Percentiles rank a stretch among this genome's conserved stretches.
These are phyloP conservation scores for Phaeodactylum tricornutum DNA, from an alignment of 108 stramenopile species.

Conservation along the genomic window DNA sequence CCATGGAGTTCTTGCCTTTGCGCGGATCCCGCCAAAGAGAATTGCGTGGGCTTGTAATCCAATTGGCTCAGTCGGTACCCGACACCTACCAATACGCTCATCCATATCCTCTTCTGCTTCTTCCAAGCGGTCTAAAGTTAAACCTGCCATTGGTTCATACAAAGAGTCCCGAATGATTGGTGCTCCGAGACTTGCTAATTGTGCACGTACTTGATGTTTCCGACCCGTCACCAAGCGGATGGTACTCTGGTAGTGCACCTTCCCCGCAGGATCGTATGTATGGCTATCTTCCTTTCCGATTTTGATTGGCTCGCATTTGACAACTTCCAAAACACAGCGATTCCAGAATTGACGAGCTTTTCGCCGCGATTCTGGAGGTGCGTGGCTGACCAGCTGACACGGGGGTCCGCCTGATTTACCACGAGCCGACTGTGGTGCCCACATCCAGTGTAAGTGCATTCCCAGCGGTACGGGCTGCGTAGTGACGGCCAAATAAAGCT, in stretches of 20 bases:
- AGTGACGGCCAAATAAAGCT: conserved; percentile 77
- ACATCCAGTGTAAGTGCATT: conserved; percentile 89
- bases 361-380: conserved; percentile 49
- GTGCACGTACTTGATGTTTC: conserved; percentile 84
- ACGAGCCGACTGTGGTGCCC: conserved; percentile 50
- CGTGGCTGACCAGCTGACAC: conserved; percentile 71
- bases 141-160: conserved; percentile 64
- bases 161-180: conserved; percentile 81
- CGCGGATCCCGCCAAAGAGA: conserved; percentile 71
- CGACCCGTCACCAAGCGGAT: conserved; percentile 81
- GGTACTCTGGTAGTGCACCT: conserved; percentile 70
- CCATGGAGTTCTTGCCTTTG: conserved; percentile 74
- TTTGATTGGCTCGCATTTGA: conserved; percentile 67
- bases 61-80: conserved; percentile 63
- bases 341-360: conserved; percentile 77
- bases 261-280: conserved; percentile 36
- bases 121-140: conserved; percentile 61
- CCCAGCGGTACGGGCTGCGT: conserved; percentile 70
- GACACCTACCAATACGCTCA: conserved; percentile 38
- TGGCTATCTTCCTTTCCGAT: conserved; percentile 28
- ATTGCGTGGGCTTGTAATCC: conserved; percentile 84
- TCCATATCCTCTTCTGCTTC: conserved; percentile 55
- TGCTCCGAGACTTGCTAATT: conserved; percentile 69
- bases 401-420: conserved; percentile 70
- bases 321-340: conserved; percentile 76